These are phyloP conservation scores for Phlebiopsis gigantea DNA, from an alignment of 768 basidiomycete genomes.

Conservation along the genomic window DNA sequence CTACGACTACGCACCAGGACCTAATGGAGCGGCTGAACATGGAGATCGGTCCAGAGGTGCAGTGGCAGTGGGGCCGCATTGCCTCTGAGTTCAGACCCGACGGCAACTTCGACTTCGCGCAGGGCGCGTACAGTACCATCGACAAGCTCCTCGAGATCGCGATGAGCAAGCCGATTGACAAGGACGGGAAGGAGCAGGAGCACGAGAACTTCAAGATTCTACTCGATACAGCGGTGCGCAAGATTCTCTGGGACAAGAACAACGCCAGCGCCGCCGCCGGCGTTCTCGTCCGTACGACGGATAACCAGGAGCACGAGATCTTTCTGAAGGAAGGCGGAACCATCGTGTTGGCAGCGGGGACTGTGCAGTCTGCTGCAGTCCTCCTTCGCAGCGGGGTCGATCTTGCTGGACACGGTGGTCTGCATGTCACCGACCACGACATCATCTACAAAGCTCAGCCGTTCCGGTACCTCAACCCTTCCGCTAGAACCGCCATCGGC, in stretches of 20 bases:
- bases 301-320: neutral
- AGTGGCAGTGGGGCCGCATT: slow-evolving; percentile 26
- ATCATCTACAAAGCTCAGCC: slow-evolving; percentile 16
- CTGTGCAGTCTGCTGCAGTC: slow-evolving; percentile 5
- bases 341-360: neutral
- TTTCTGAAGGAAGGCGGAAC: neutral
- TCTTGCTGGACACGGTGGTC: slow-evolving; percentile 1
- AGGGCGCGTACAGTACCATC: slow-evolving; percentile 23
- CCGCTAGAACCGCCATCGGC: slow-evolving; percentile 12
- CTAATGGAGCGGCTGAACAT: neutral
- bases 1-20: neutral
- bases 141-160: slow-evolving; percentile 24
- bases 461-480: slow-evolving; percentile 17
- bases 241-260: neutral
- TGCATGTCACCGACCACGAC: slow-evolving; percentile 24
- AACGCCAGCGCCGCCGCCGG: neutral
- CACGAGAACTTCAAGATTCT: slow-evolving; percentile 19
- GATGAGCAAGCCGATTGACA: slow-evolving; percentile 20
- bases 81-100: slow-evolving; percentile 22
- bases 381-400: slow-evolving; percentile 16
- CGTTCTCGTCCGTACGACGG: neutral
- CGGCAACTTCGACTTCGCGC: slow-evolving; percentile 23
- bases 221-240: slow-evolving; percentile 8
- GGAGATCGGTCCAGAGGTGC: neutral
- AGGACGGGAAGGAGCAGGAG: slow-evolving; percentile 1